Evolutionary conservation across 2,329 filamentous ascomycete species (phyloP), one percentile per base, ranked within the genome.

Genomic region (Epichloe aotearoae): DNA sequence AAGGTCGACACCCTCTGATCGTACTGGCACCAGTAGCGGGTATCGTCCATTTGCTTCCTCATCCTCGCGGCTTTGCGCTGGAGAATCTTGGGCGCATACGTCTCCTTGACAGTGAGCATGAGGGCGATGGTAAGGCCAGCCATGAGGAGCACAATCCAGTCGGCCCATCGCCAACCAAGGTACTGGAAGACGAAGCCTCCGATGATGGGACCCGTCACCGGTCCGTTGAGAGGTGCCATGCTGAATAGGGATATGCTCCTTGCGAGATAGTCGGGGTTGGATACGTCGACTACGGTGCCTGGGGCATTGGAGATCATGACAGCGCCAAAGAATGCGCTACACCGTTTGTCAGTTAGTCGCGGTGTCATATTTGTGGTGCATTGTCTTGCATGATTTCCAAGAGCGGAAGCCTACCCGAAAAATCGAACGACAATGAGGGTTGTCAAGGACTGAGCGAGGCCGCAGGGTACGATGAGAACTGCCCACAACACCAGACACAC

Each of bases 161-260:
- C 86, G 38, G 83, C 84, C 88, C 88, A 95, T 33, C 89, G 72
- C 90, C 90, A 96, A 11, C 88, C 88, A 2, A 93, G 71, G 55
- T 84, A 81, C 64, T 89, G 74, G 56, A 61, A 70, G 17, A 68
- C 61, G 57, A 95, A 94, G 0, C 89, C 89, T 20, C 89, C 89
- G 36, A 95, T 83, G 1, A 62, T 51, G 20, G 56, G 56, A 1
- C 66, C 62, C 47, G 64, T 59, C 55, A 60, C 59, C 23, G 74
- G 85, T 15, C 85, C 89, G 61, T 95, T 95, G 64, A 95, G 77
- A 0, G 90, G 89, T 0, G 88, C 89, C 50, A 95, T 81, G 11
- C 48, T 46, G 38, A 51, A 55, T 54, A 76, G 80, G 82, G 88
- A 95, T 36, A 95, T 73, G 4, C 82, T 87, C 66, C 95, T 88